A percentile compares a stretch with the other conserved stretches of the same genome.
phyloP scores from a whole-genome alignment of 768 basidiomycete species.

The Leccinum aurantiacum region DNA sequence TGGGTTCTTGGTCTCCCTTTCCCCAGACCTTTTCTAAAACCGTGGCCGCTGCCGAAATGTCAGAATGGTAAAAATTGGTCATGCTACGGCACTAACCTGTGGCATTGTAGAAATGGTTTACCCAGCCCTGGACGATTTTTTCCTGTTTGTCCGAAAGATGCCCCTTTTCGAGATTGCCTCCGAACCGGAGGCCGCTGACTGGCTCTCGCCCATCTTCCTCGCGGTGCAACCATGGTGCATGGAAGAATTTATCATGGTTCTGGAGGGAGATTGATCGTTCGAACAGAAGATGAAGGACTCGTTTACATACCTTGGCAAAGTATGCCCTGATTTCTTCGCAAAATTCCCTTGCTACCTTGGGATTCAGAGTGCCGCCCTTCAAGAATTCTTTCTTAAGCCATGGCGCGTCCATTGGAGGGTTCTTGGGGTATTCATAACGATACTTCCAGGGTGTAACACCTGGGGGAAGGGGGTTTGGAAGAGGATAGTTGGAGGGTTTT shows the following conservation, averaged over 20 bases:
- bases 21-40: background rate
- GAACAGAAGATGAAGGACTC: background rate
- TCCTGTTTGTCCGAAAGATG: background rate
- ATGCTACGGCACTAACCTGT: background rate
- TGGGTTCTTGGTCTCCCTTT: background rate
- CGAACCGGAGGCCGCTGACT: background rate
- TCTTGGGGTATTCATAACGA: background rate
- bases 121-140: background rate
- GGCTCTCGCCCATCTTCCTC: background rate
- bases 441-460: background rate
- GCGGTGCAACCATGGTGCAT: conserved; percentile 4
- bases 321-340: background rate
- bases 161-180: background rate
- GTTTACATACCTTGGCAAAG: background rate
- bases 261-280: background rate
- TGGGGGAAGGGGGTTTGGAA: background rate
- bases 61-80: background rate
- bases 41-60: background rate
- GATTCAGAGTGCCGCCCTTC: background rate
- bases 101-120: conserved; percentile 1
- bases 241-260: background rate
- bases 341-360: background rate
- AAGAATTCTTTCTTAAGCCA: background rate
- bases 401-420: background rate
- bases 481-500: background rate